Evolutionary conservation across 1,139 yeast species (phyloP).

Genomic region (Hansenula lynferdii): DNA sequence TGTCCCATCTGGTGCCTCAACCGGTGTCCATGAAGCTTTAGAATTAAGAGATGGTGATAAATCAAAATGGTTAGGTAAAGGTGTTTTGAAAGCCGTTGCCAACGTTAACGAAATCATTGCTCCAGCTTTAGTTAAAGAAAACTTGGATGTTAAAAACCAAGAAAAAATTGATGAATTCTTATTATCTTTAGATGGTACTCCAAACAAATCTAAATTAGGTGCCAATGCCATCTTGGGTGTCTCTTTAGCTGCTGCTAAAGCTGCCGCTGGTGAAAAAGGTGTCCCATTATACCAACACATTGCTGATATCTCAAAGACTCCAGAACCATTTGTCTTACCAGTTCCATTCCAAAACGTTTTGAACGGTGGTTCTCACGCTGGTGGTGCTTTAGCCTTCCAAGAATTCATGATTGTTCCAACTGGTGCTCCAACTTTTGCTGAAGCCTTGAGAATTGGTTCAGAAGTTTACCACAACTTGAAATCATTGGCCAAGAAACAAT

Average conservation of each 20-base stretch:
- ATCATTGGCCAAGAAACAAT: constrained; percentile 82
- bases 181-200: constrained; percentile 79
- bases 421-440: constrained; percentile 81
- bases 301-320: constrained; percentile 62
- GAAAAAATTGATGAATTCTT: constrained; percentile 75
- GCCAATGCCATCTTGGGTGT: constrained; percentile 97
- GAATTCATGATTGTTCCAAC: constrained; percentile 98
- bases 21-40: constrained; percentile 92
- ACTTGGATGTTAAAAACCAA: constrained; percentile 76
- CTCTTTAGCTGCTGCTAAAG: constrained; percentile 88
- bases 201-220: constrained; percentile 91
- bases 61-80: constrained; percentile 93
- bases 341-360: constrained; percentile 97
- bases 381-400: constrained; percentile 97
- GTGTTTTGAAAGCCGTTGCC: constrained; percentile 87
- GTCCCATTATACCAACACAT: constrained; percentile 86
- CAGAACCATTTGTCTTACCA: constrained; percentile 78
- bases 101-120: constrained; percentile 88
- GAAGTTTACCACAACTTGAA: constrained; percentile 96
- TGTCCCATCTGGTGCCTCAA: constrained; percentile 97
- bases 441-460: constrained; percentile 91
- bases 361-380: constrained; percentile 99
- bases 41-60: constrained; percentile 96
- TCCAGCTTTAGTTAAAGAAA: constrained; percentile 75
- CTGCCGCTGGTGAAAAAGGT: constrained; percentile 88